Evolutionary conservation across 2,329 filamentous ascomycete genomes (phyloP), one percentile per base, ranked within the genome.

Genomic region (Hirsutella thompsonii): DNA sequence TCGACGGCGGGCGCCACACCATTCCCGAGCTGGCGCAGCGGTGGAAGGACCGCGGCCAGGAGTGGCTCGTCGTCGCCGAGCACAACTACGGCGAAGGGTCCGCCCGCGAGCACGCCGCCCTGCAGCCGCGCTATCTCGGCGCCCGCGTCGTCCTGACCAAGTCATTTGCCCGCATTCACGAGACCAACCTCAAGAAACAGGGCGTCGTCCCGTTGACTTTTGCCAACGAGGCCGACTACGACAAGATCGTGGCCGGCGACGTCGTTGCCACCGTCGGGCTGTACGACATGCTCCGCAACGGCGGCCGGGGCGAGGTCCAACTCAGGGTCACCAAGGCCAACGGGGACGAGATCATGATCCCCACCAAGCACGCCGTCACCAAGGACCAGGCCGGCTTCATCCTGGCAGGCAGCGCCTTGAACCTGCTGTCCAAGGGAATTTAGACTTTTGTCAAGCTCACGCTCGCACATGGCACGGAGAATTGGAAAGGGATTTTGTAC

Each of bases 161-260:
- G 69, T 83, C 76, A 30, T 94, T 94, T 57, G 88, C 88, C 1
- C 80, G 88, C 40, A 94, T 94, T 58, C 88, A 94, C 67, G 88
- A 94, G 71, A 94, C 88, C 23, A 94, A 94, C 61, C 68, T 94
- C 50, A 94, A 94, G 78, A 94, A 94, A 69, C 92, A 98, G 67
- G 92, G 92, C 47, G 83, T 98, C 28, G 87, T 98, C 36, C 92
- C 92, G 2, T 70, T 98, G 53, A 95, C 87, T 0, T 94, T 98
- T 56, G 85, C 69, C 36, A 72, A 94, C 60, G 88, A 93, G 64
- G 72, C 75, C 18, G 92, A 96, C 62, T 96, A 95, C 59, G 85
- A 92, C 55, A 67, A 69, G 47, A 83, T 98, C 47, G 69, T 75
- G 40, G 88, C 89, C 0, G 85, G 88, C 48, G 92, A 98, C 58